Conservation (phyloP, 2,329 filamentous ascomycete species). For the Penicillium frequentans region DNA sequence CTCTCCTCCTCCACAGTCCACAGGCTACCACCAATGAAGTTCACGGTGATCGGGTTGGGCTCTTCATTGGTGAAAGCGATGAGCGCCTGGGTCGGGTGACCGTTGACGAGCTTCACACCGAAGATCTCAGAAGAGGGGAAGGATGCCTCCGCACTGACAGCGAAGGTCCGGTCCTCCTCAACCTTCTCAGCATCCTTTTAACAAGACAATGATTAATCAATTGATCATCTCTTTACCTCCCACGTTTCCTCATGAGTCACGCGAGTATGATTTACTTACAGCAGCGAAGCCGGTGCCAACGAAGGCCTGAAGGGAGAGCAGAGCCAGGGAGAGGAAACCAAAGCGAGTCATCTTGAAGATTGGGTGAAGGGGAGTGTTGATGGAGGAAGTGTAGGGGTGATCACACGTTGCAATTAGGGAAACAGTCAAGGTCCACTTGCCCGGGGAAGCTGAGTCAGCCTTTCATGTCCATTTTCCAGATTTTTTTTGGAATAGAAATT, state of each 20-base stretch:
- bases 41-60: conserved; percentile 69
- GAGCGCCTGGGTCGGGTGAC: conserved; percentile 77
- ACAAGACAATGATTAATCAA: conserved; percentile 20
- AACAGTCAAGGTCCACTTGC: conserved; percentile 25
- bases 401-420: conserved; percentile 24
- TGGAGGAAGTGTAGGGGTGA: conserved; percentile 18
- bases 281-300: conserved; percentile 62
- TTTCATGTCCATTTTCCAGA: conserved; percentile 8
- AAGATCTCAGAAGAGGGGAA: conserved; percentile 77
- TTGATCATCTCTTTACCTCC: conserved; percentile 12
- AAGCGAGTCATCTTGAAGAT: conserved; percentile 66
- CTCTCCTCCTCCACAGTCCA: conserved; percentile 58
- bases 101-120: conserved; percentile 93
- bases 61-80: conserved; percentile 86
- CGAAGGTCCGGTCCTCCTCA: conserved; percentile 60
- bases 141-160: conserved; percentile 56
- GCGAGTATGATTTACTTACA: conserved; percentile 49
- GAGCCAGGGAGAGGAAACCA: conserved; percentile 69
- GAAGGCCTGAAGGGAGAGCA: conserved; percentile 69
- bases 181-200: conserved; percentile 60
- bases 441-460: conserved; percentile 26
- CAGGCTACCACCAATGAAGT: conserved; percentile 75
- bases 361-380: conserved; percentile 11
- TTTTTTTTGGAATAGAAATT: conserved; percentile 9
- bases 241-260: background rate